A percentile compares a stretch with the other conserved stretches of the same genome.
phyloP scores from a whole-genome alignment of 352 stramenopile genomes.

The Phytopythium chamaehyphon region DNA sequence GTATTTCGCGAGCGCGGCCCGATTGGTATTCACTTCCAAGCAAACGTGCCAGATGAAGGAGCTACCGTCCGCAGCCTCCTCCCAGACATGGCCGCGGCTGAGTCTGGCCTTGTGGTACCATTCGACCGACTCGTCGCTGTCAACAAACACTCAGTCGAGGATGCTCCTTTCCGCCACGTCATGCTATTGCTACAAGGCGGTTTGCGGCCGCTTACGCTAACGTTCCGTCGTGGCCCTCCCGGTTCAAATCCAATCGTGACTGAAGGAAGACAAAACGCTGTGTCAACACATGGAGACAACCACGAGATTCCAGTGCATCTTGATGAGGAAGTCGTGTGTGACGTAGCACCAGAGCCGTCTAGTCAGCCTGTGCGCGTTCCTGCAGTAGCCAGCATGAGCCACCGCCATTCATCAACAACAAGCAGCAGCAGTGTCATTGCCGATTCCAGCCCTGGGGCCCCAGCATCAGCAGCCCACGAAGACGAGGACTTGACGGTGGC shows the following conservation, averaged over 20 bases:
- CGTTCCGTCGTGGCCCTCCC: slow-evolving; percentile 47
- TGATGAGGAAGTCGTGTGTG: slow-evolving; percentile 58
- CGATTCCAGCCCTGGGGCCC: background rate
- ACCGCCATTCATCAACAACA: background rate
- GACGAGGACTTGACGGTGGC: slow-evolving; percentile 57
- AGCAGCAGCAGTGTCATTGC: background rate
- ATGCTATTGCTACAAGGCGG: slow-evolving; percentile 82
- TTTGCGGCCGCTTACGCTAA: slow-evolving; percentile 68
- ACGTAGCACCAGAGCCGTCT: slow-evolving; percentile 23
- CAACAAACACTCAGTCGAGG: slow-evolving; percentile 65
- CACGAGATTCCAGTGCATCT: slow-evolving; percentile 15
- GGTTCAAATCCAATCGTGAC: background rate
- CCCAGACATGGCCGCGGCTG: slow-evolving; percentile 48
- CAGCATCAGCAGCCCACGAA: background rate
- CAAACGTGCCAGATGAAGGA: slow-evolving; percentile 59
- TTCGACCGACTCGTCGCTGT: slow-evolving; percentile 75
- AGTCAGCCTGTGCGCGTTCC: slow-evolving; percentile 18
- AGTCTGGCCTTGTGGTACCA: slow-evolving; percentile 40
- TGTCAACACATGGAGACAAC: background rate
- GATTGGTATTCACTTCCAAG: slow-evolving; percentile 83
- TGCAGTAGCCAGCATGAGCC: slow-evolving; percentile 2
- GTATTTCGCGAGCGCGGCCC: slow-evolving; percentile 67
- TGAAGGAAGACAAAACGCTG: background rate
- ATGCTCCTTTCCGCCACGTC: slow-evolving; percentile 70
- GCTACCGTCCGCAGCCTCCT: slow-evolving; percentile 59